phyloP scores from a whole-genome alignment of 768 basidiomycete genomes.

The Kwoniella newhampshirensis region DNA sequence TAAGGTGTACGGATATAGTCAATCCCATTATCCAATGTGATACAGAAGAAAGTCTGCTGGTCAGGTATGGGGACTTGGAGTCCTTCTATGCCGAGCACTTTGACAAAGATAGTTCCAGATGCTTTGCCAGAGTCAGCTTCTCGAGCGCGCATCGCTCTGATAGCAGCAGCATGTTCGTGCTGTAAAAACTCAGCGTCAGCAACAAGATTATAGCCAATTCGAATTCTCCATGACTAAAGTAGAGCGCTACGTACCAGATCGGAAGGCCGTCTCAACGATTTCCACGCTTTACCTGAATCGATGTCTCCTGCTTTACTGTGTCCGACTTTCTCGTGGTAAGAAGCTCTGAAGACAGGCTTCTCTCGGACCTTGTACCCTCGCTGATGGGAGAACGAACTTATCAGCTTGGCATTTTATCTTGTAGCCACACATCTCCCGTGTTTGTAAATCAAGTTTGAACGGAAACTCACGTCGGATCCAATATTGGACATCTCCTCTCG shows the following conservation, averaged over 20 bases:
- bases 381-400: constrained; percentile 16
- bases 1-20: constrained; percentile 86
- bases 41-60: constrained; percentile 72
- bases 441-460: not conserved
- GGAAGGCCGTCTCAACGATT: constrained; percentile 79
- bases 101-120: constrained; percentile 91
- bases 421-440: not conserved
- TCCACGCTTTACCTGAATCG: constrained; percentile 78
- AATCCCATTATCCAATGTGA: constrained; percentile 93
- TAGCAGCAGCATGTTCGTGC: constrained; percentile 92
- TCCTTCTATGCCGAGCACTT: constrained; percentile 77
- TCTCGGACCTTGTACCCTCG: constrained; percentile 79
- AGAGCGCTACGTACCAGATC: constrained; percentile 81
- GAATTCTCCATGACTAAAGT: constrained; percentile 71
- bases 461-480: constrained; percentile 37
- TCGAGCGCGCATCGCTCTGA: constrained; percentile 75
- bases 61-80: constrained; percentile 75
- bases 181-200: constrained; percentile 84
- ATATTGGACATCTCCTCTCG: constrained; percentile 44
- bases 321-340: constrained; percentile 68
- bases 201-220: too few species aligned
- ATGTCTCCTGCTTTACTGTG: constrained; percentile 76
- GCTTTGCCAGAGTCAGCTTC: constrained; percentile 63
- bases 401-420: not conserved
- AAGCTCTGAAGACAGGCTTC: constrained; percentile 74